Conservation (phyloP, 352 stramenopile species). For the Globisporangium viniferum region DNA sequence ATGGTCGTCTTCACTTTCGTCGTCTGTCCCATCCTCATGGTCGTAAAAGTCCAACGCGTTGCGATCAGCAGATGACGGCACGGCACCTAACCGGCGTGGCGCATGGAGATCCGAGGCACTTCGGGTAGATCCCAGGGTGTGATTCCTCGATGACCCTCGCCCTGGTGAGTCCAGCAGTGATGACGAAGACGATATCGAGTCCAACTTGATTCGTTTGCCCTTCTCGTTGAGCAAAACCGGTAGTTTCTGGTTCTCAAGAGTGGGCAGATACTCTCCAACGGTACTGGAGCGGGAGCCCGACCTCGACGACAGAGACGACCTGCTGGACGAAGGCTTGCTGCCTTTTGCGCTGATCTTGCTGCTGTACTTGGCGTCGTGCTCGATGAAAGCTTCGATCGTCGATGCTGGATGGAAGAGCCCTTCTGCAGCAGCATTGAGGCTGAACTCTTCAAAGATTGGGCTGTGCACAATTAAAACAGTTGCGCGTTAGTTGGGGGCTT, state of each 20-base stretch:
- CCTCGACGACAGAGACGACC: slow-evolving; percentile 18
- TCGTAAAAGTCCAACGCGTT: slow-evolving; percentile 54
- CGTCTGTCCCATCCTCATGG: slow-evolving; percentile 29
- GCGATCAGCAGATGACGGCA: slow-evolving; percentile 55
- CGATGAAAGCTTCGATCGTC: slow-evolving; percentile 69
- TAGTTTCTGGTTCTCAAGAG: slow-evolving; percentile 32
- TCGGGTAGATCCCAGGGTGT: slow-evolving; percentile 26
- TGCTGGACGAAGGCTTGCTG: slow-evolving; percentile 16
- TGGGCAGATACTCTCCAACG: slow-evolving; percentile 33
- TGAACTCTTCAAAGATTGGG: slow-evolving; percentile 56
- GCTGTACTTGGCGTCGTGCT: slow-evolving; percentile 71
- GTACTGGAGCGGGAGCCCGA: slow-evolving; percentile 16
- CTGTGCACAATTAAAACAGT: slow-evolving; percentile 14
- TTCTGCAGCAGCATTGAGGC: slow-evolving; percentile 59
- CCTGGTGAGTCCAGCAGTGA: slow-evolving; percentile 14
- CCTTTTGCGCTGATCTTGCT: neutral
- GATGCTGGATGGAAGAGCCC: slow-evolving; percentile 78
- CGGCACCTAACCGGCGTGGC: slow-evolving; percentile 31
- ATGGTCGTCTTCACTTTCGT: slow-evolving; percentile 17
- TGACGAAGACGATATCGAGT: slow-evolving; percentile 11
- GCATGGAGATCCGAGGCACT: slow-evolving; percentile 68
- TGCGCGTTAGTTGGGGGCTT: neutral
- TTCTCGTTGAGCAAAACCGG: slow-evolving; percentile 27
- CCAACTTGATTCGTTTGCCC: slow-evolving; percentile 27
- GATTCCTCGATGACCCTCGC: neutral